phyloP scores from a whole-genome alignment of 2,329 filamentous ascomycete species.

The Fusarium torreyae region DNA sequence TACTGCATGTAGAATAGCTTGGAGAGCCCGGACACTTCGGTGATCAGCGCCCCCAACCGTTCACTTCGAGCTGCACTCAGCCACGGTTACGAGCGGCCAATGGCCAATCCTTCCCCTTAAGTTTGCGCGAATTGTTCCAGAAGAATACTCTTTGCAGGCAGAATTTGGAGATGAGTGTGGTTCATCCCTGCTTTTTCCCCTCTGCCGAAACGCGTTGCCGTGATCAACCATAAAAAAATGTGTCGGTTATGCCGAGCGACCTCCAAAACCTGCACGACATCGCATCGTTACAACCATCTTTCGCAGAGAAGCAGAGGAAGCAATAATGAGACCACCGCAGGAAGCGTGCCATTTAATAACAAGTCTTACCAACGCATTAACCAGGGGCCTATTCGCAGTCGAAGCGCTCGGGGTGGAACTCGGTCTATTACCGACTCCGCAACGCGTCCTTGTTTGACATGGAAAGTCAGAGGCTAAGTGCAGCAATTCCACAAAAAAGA shows the following conservation, averaged over 20 bases:
- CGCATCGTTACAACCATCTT: not conserved
- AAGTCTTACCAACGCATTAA: not conserved
- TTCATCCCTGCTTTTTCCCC: not conserved
- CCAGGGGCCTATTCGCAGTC: conserved; percentile 3
- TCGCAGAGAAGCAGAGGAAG: not conserved
- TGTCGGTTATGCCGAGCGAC: conserved; percentile 3
- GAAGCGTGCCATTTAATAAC: conserved; percentile 3
- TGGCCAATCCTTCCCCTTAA: not conserved
- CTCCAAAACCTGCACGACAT: not conserved
- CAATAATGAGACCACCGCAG: not conserved
- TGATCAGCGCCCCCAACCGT: conserved; percentile 8
- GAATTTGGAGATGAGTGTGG: conserved; percentile 8
- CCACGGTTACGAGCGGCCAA: not conserved
- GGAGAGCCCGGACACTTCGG: conserved; percentile 1
- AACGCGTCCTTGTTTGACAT: not conserved
- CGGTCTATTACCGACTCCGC: conserved; percentile 5
- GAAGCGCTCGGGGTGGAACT: conserved; percentile 12
- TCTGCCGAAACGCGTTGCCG: conserved; percentile 11
- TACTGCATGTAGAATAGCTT: not conserved
- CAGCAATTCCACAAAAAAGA: conserved; percentile 21
- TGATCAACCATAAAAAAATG: no score
- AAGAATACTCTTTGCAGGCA: conserved; percentile 13
- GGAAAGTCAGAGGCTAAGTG: not conserved
- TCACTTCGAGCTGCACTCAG: not conserved
- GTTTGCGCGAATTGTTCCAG: conserved; percentile 23